These are phyloP conservation scores for Zygotorulaspora chibaensis DNA, from an alignment of 805 yeast species.

Conservation along the genomic window DNA sequence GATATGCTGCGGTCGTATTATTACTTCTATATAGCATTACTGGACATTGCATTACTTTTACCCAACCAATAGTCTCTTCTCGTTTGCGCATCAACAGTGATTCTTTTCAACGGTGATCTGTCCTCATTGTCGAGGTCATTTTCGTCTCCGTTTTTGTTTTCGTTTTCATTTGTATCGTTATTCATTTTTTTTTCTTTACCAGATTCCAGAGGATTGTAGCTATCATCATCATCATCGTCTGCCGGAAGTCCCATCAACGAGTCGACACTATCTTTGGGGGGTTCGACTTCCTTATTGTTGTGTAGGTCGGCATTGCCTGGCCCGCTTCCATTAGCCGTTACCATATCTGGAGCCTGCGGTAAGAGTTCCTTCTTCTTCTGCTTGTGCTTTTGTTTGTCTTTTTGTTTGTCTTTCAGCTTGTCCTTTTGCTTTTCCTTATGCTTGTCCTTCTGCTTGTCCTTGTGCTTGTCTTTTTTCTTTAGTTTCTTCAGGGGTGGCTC, in stretches of 20 bases:
- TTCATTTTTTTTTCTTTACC: background rate
- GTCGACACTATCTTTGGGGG: conserved; percentile 14
- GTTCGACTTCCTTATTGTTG: background rate
- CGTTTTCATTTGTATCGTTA: conserved; percentile 1
- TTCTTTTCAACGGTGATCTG: conserved; percentile 12
- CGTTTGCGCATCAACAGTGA: conserved; percentile 33
- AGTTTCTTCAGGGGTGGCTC: conserved; percentile 18
- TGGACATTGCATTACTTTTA: conserved; percentile 22
- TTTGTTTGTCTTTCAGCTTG: conserved; percentile 4
- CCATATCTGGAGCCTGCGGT: background rate
- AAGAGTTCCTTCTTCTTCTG: background rate
- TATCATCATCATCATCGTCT: conserved; percentile 26
- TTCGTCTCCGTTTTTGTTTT: background rate
- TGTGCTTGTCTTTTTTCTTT: conserved; percentile 5
- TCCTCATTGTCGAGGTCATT: background rate
- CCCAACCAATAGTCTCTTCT: conserved; percentile 35
- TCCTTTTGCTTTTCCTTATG: background rate
- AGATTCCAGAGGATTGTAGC: conserved; percentile 21
- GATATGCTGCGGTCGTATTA: background rate
- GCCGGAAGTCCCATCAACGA: conserved; percentile 26
- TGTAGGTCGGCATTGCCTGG: background rate
- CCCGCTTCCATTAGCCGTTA: background rate
- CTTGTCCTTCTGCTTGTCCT: background rate
- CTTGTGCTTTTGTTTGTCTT: conserved; percentile 1
- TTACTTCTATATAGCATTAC: background rate